Conservation (phyloP, 345 rosid species). For the Gynandropsis gynandra region DNA sequence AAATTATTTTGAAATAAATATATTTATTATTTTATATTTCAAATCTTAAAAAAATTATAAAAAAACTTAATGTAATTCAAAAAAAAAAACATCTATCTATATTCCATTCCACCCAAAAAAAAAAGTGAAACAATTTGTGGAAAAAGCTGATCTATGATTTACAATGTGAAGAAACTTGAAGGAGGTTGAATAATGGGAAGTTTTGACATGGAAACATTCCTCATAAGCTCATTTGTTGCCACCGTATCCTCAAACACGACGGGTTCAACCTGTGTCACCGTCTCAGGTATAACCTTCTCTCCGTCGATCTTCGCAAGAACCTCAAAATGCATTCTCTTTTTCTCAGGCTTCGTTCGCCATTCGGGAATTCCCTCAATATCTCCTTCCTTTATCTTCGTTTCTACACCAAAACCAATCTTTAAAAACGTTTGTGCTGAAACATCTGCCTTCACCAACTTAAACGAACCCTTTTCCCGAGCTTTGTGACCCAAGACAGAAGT, state of each 20-base stretch:
- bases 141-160: slow-evolving; percentile 8
- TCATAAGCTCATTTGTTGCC: slow-evolving; percentile 40
- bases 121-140: background rate
- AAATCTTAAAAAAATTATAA: too few relatives aligned
- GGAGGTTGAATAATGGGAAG: slow-evolving; percentile 56
- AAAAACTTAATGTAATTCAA: too few relatives aligned
- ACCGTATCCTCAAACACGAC: slow-evolving; percentile 52
- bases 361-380: slow-evolving; percentile 44
- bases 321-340: slow-evolving; percentile 69
- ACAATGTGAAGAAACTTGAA: slow-evolving; percentile 53
- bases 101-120: background rate
- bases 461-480: slow-evolving; percentile 57
- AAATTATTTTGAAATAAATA: too few relatives aligned
- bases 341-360: slow-evolving; percentile 85
- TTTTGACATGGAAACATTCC: slow-evolving; percentile 53
- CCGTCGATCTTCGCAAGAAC: slow-evolving; percentile 88
- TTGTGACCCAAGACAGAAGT: slow-evolving; percentile 74
- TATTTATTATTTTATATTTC: too few relatives aligned
- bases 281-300: slow-evolving; percentile 60
- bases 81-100: too few relatives aligned
- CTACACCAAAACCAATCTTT: slow-evolving; percentile 82
- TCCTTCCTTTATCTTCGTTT: slow-evolving; percentile 62
- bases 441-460: slow-evolving; percentile 68
- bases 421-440: slow-evolving; percentile 78
- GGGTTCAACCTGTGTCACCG: slow-evolving; percentile 58